Percentiles rank a stretch among this genome's conserved stretches.
Conservation (phyloP, 495 filamentous ascomycete genomes). For the Aspergillus cristatus region DNA sequence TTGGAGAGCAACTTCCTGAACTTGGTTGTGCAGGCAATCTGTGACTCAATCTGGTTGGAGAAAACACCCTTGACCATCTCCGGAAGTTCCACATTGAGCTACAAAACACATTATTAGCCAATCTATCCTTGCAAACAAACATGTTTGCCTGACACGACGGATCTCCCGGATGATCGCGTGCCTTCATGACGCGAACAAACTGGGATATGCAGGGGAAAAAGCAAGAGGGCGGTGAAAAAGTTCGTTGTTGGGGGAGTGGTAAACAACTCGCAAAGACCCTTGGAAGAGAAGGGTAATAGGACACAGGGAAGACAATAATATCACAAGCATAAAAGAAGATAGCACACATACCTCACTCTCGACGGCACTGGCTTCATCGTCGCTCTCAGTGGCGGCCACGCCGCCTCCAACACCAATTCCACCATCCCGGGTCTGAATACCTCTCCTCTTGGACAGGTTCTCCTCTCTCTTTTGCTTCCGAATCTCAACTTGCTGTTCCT, state of each 20-base stretch:
- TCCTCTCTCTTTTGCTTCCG: constrained; percentile 96
- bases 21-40: constrained; percentile 98
- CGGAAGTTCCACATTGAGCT: constrained; percentile 97
- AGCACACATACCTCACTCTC: constrained; percentile 82
- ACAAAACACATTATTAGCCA: constrained; percentile 31
- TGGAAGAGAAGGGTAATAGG: too few relatives aligned
- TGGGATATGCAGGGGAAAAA: constrained; percentile 16
- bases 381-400: constrained; percentile 84
- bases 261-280: background rate
- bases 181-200: constrained; percentile 12
- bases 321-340: constrained; percentile 8
- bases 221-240: constrained; percentile 35
- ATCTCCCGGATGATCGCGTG: too few relatives aligned
- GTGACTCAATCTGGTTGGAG: constrained; percentile 94
- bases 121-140: constrained; percentile 2
- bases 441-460: constrained; percentile 94
- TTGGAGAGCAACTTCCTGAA: constrained; percentile 97
- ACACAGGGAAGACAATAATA: background rate
- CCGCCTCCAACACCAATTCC: constrained; percentile 70
- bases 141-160: background rate
- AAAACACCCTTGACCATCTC: constrained; percentile 97
- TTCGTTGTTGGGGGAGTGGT: background rate
- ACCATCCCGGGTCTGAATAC: constrained; percentile 71
- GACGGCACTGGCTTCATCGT: constrained; percentile 89
- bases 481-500: constrained; percentile 98